Evolutionary conservation across 139 green algal species (phyloP).

Genomic region (Chlamydomonas asymmetrica): DNA sequence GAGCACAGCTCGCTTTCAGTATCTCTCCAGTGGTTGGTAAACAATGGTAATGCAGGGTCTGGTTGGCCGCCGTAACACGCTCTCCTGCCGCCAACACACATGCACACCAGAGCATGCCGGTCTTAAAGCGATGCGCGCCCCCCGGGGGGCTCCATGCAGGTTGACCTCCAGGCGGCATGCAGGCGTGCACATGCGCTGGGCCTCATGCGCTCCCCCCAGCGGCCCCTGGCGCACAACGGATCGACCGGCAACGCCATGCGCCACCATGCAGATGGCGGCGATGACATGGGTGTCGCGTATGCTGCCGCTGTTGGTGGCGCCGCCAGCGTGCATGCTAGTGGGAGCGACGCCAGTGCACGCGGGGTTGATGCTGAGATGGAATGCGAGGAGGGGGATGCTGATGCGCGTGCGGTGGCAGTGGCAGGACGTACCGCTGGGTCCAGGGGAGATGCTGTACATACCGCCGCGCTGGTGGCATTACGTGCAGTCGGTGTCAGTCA

Average conservation of each 20-base stretch:
- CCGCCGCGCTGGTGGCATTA: conserved; percentile 92
- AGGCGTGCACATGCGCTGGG: too few relatives aligned
- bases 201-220: too few relatives aligned
- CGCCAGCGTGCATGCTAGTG: background rate
- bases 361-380: background rate
- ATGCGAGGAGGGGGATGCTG: background rate
- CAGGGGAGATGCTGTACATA: conserved; percentile 90
- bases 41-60: background rate
- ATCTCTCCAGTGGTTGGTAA: too few relatives aligned
- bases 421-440: conserved; percentile 70
- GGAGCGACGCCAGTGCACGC: too few relatives aligned
- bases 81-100: too few relatives aligned
- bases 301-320: too few relatives aligned
- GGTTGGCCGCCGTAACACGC: too few relatives aligned
- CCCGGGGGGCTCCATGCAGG: too few relatives aligned
- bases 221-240: background rate
- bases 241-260: background rate
- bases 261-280: background rate
- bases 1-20: background rate
- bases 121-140: too few relatives aligned
- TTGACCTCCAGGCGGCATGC: too few relatives aligned
- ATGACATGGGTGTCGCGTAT: background rate
- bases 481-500: conserved; percentile 67
- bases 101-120: too few relatives aligned
- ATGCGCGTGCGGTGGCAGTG: background rate